Evolutionary conservation across 2,329 filamentous ascomycete genomes (phyloP).

Genomic region (Xylaria sp.): DNA sequence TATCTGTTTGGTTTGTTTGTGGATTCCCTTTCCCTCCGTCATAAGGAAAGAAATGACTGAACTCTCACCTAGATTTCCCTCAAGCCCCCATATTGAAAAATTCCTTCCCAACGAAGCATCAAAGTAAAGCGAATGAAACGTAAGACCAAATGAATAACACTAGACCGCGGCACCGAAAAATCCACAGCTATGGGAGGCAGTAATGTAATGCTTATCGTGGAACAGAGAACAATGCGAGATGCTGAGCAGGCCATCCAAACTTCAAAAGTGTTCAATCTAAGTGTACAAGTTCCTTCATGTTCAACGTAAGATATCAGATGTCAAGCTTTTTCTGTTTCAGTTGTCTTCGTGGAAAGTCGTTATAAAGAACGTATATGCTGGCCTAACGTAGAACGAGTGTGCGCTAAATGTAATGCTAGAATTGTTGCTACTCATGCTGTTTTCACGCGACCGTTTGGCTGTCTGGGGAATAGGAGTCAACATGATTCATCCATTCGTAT

Average conservation of each 20-base stretch:
- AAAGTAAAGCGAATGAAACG: slow-evolving; percentile 14
- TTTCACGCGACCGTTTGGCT: slow-evolving; percentile 26
- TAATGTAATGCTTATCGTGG: not conserved
- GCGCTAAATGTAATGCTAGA: not conserved
- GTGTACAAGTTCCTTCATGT: slow-evolving; percentile 20
- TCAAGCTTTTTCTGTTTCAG: too few species aligned
- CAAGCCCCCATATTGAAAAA: not conserved
- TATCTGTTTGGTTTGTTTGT: not conserved
- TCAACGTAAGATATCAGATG: slow-evolving; percentile 10
- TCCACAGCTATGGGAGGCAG: not conserved
- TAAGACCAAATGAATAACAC: slow-evolving; percentile 3
- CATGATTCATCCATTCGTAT: slow-evolving; percentile 41
- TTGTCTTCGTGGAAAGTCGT: slow-evolving; percentile 19
- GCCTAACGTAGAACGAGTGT: slow-evolving; percentile 2
- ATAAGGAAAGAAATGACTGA: not conserved
- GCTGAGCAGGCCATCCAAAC: slow-evolving; percentile 2
- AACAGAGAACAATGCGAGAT: not conserved
- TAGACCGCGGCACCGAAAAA: slow-evolving; percentile 1
- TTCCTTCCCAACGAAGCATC: not conserved
- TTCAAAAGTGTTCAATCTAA: slow-evolving; percentile 24
- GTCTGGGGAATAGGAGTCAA: slow-evolving; percentile 31
- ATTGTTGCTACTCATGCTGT: not conserved
- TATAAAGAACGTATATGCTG: slow-evolving; percentile 13
- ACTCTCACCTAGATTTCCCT: slow-evolving; percentile 9
- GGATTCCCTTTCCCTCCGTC: too few species aligned